Conservation (phyloP, 306 rosid genomes). For the Rosa multiflora region DNA sequence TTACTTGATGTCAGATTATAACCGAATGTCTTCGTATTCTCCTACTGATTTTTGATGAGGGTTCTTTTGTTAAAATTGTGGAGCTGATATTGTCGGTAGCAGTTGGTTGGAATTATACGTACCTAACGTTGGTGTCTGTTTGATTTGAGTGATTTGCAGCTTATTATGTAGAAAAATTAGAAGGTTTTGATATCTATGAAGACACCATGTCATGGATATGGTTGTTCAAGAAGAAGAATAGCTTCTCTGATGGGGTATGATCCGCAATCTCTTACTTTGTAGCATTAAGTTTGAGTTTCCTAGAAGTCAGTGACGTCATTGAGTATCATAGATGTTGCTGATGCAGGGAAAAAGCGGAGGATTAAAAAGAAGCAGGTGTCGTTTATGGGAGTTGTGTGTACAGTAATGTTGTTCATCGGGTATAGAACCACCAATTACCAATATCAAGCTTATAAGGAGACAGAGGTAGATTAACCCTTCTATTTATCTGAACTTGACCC, state of each 20-base stretch:
- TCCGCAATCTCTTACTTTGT: background rate
- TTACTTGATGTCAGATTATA: no score
- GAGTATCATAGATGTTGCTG: conserved; percentile 16
- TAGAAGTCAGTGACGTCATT: background rate
- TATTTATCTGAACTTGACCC: no score
- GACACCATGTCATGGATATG: conserved; percentile 66
- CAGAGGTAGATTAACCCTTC: conserved; percentile 45
- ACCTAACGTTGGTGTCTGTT: no score
- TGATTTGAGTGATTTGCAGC: conserved; percentile 18
- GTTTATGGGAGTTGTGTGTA: conserved; percentile 78
- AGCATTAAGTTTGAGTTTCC: background rate
- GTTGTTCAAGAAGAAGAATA: conserved; percentile 59
- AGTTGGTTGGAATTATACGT: no score
- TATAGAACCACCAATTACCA: conserved; percentile 93
- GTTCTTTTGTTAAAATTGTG: no score
- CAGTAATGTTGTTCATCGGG: conserved; percentile 69
- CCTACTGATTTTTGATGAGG: no score
- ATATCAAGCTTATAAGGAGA: conserved; percentile 44
- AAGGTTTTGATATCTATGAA: conserved; percentile 54
- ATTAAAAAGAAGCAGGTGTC: conserved; percentile 83
- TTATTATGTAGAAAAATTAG: conserved; percentile 50
- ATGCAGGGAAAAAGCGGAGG: conserved; percentile 73
- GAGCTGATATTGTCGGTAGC: no score
- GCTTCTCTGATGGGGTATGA: conserved; percentile 72
- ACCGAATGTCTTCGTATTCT: no score